Conservation (phyloP, 768 basidiomycete genomes). For the Panaeolus cyanescens region DNA sequence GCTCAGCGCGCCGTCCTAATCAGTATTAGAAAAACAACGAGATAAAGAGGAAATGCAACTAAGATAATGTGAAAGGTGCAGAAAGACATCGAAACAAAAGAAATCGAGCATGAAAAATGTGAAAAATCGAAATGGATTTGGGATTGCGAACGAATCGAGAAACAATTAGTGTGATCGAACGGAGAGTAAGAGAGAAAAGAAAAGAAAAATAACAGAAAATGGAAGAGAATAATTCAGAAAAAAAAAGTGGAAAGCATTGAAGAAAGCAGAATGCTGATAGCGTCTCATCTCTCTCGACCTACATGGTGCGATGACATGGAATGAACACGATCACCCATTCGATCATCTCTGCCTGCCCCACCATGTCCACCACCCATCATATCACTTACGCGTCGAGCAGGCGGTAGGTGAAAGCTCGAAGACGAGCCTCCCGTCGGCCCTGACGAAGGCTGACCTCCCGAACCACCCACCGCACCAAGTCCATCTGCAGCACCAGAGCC, state of each 20-base stretch:
- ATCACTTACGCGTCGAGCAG: conserved; percentile 1
- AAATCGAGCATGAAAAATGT: not conserved
- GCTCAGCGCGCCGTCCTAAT: not conserved
- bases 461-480: not conserved
- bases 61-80: not conserved
- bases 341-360: not conserved
- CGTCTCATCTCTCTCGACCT: not conserved
- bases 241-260: not conserved
- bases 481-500: not conserved
- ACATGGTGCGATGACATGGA: not conserved
- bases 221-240: not conserved
- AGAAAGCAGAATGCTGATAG: not conserved
- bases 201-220: not conserved
- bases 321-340: not conserved
- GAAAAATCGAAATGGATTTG: not conserved
- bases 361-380: not conserved
- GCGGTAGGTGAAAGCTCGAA: not conserved
- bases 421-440: not conserved
- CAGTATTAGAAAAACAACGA: not conserved
- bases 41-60: not conserved
- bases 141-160: not conserved
- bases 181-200: not conserved
- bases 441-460: not conserved
- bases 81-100: not conserved
- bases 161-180: not conserved